Evolutionary conservation across 345 rosid genomes (phyloP), one percentile per base, ranked within the genome.

Genomic region (Conringia planisiliqua): DNA sequence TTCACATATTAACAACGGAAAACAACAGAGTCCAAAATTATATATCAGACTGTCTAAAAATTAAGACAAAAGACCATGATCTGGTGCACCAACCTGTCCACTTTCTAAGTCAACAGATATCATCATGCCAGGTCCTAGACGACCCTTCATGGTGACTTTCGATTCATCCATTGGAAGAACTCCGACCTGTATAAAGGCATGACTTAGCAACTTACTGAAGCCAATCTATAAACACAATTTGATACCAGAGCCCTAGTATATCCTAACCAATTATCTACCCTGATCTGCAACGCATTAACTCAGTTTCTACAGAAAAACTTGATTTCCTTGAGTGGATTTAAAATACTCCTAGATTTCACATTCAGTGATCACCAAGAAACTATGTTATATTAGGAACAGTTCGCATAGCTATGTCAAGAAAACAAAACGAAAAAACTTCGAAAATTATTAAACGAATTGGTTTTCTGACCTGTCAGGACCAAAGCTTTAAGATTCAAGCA

Each of bases 101-200:
- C 81, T 80, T 44, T 62, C 83, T 80, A 95, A 82, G 83, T 95
- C 97, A 72, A 89, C 99, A 70, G 93, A 60, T 78, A 95, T 95
- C 99, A 95, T 95, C 99, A 95, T 95, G 80, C 99, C 99, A 42
- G 99, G 99, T 61, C 99, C 99, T 52, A 95, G 85, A 68, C 97
- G 93, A 54, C 97, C 99, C 80, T 95, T 95, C 96, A 86, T 85
- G 11, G 74, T 88, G 57, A 95, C 87, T 84, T 91, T 95, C 56
- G 96, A 88, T 82, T 95, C 99, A 79, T 95, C 97, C 89, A 95
- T 85, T 7, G 99, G 97, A 57, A 95, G 54, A 80, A 95, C 99
- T 69, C 99, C 99, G 76, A 95, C 99, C 99, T 95, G 81, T 74
- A 70, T 42, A 52, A 71, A 67, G 36, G 68, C 57, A 55, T 72